phyloP scores from a whole-genome alignment of 345 rosid genomes.

The Bruguiera sexangula region DNA sequence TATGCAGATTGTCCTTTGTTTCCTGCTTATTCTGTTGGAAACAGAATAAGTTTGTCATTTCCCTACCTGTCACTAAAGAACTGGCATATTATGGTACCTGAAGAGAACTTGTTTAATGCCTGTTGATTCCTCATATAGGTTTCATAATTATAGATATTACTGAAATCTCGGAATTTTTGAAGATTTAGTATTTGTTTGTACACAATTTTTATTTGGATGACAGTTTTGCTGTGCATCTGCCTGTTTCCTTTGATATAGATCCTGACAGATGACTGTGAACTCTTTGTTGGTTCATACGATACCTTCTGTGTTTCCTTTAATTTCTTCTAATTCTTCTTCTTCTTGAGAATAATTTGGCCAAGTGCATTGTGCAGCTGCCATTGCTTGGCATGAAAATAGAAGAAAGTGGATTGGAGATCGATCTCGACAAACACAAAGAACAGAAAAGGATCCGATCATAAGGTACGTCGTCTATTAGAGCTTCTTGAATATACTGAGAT shows the following conservation, averaged over 20 bases:
- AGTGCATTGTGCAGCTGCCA: constrained; percentile 47
- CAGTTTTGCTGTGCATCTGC: neutral
- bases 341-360: constrained; percentile 20
- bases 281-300: neutral
- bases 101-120: neutral
- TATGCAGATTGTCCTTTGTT: no score
- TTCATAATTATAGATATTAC: constrained; percentile 1
- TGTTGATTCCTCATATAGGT: neutral
- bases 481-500: constrained; percentile 5
- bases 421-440: constrained; percentile 37
- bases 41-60: no score
- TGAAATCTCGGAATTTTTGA: neutral
- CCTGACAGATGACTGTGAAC: neutral
- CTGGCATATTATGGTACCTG: no score
- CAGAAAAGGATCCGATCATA: constrained; percentile 64
- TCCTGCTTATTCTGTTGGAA: no score
- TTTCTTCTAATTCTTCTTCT: neutral
- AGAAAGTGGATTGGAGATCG: constrained; percentile 73
- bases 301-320: neutral
- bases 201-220: neutral
- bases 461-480: constrained; percentile 39
- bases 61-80: no score
- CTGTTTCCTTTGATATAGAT: neutral
- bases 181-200: neutral
- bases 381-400: constrained; percentile 71